Conservation (phyloP, 495 filamentous ascomycete genomes). For the Lophium mytilinum region DNA sequence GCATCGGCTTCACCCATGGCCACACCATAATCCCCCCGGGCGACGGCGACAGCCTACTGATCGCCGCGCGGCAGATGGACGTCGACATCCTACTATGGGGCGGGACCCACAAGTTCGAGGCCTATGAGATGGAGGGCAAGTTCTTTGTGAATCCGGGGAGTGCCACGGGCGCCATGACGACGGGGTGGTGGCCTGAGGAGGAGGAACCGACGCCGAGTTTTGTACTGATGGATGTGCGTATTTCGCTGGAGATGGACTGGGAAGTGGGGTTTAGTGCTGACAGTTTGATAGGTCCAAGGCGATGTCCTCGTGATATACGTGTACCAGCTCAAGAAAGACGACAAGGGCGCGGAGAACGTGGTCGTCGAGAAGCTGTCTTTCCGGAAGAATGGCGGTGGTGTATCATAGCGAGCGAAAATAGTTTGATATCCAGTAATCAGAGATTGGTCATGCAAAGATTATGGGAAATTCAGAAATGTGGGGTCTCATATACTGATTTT, state of each 20-base stretch:
- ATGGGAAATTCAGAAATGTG: no score
- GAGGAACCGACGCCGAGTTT: conserved; percentile 92
- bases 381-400: conserved; percentile 60
- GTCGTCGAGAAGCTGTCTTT: conserved; percentile 97
- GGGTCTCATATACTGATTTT: no score
- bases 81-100: conserved; percentile 97
- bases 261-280: neutral
- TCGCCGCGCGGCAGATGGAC: conserved; percentile 90
- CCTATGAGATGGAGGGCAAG: conserved; percentile 96
- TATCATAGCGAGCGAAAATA: conserved; percentile 14
- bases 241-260: neutral
- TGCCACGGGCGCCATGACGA: conserved; percentile 76
- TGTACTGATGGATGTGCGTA: conserved; percentile 88
- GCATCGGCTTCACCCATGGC: conserved; percentile 94
- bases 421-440: neutral
- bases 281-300: conserved; percentile 70
- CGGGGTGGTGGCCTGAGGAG: conserved; percentile 58
- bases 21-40: conserved; percentile 88
- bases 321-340: conserved; percentile 88
- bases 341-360: conserved; percentile 81
- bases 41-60: conserved; percentile 84
- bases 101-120: conserved; percentile 95
- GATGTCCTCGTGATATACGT: conserved; percentile 96
- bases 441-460: no score
- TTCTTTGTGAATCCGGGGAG: conserved; percentile 99